Evolutionary conservation across 345 rosid species (phyloP).

Genomic region (Populus deltoides): DNA sequence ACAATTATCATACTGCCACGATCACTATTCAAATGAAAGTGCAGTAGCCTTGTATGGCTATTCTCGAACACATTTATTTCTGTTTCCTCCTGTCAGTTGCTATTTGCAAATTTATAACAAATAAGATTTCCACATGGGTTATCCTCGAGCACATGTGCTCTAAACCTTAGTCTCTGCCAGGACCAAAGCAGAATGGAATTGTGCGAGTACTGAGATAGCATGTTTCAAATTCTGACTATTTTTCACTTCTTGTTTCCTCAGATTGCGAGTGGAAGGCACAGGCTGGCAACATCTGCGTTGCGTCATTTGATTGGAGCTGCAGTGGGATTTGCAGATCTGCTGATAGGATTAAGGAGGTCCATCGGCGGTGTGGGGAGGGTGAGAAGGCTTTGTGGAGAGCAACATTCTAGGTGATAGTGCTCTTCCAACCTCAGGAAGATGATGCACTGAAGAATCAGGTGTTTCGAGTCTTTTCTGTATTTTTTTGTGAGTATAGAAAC

Average conservation of each 20-base stretch:
- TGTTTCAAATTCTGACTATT: neutral
- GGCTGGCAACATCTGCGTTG: slow-evolving; percentile 91
- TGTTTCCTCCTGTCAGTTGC: too few species aligned
- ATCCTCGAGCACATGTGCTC: too few species aligned
- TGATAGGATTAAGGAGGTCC: slow-evolving; percentile 88
- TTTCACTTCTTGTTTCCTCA: slow-evolving; percentile 25
- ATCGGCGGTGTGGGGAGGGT: slow-evolving; percentile 87
- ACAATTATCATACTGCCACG: neutral
- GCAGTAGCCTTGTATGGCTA: too few species aligned
- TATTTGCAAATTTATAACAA: too few species aligned
- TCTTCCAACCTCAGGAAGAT: slow-evolving; percentile 48
- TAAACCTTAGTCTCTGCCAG: too few species aligned
- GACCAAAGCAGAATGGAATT: too few species aligned
- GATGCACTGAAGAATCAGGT: slow-evolving; percentile 4
- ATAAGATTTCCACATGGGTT: too few species aligned
- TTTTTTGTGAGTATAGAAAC: slow-evolving; percentile 24
- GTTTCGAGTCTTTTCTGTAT: slow-evolving; percentile 17
- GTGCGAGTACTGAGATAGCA: too few species aligned
- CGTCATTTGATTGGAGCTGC: slow-evolving; percentile 97
- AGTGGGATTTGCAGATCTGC: slow-evolving; percentile 93
- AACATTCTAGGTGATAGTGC: slow-evolving; percentile 38
- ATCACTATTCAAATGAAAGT: neutral
- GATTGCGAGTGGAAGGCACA: slow-evolving; percentile 99
- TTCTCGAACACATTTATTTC: too few species aligned
- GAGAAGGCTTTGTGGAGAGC: slow-evolving; percentile 88